Evolutionary conservation across 768 basidiomycete species (phyloP), one percentile per base, ranked within the genome.

Genomic region (Trametes punicea): DNA sequence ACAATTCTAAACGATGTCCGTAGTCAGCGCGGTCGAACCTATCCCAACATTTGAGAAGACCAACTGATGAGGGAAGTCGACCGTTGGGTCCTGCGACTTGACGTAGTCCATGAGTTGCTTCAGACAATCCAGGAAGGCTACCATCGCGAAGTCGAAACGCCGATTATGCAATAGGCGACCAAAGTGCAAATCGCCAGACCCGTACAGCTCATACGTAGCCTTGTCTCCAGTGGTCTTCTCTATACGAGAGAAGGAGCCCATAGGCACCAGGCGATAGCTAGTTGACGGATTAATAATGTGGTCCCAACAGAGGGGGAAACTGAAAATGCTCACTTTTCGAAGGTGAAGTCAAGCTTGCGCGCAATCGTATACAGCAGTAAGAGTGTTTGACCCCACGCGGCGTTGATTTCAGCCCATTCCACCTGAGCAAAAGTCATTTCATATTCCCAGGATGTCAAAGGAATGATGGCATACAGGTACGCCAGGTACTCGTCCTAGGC

Each of bases 361-460:
- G 93, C 93, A 46, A 99, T 83, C 6, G 93, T 93, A 66, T 96
- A 90, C 31, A 98, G 74, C 53, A 98, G 77, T 16, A 98, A 78
- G n/a, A 96, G 76, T 0, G 95, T 92, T 67, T 97, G 88, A 1
- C 97, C 97, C 94, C 96, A 97, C 16, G 97, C 97, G 10, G 97
- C 97, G 67, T 98, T 98, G 69, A 98, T 94, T 72, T 99, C 97
- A 2, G 92, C 83, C 95, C 95, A 99, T 67, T 98, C 97, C 27
- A 98, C 95, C 85, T 92, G 55, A 34, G 23, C 44, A 21, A 13
- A 20, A 34, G 26, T 46, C 29, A 44, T 46, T 23, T 11, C 16
- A 46, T 16, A 44, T 23, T 38, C 23, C 31, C 27, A 21, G 31
- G 30, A 31, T 41, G 6, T 41, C 47, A 16, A 46, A 25, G 23